phyloP scores from a whole-genome alignment of 495 filamentous ascomycete species.

The Daldinia bambusicola region DNA sequence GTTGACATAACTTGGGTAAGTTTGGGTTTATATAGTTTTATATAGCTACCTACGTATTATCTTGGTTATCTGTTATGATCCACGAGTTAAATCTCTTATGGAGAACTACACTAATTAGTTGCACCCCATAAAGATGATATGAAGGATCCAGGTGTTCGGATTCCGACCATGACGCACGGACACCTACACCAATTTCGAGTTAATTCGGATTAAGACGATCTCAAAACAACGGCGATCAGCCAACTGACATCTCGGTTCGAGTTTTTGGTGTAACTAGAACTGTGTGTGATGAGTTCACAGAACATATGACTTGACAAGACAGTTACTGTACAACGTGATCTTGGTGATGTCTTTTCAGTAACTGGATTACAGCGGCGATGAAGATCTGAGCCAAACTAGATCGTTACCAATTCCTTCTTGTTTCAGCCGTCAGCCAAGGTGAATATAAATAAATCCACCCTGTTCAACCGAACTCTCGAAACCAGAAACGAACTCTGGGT shows the following conservation, averaged over 20 bases:
- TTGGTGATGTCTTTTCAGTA: neutral
- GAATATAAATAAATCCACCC: slow-evolving; percentile 1
- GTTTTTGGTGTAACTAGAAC: slow-evolving; percentile 8
- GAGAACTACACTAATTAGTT: neutral
- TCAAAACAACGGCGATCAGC: slow-evolving; percentile 20
- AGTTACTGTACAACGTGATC: no score
- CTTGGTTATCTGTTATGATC: neutral
- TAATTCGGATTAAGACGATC: slow-evolving; percentile 1
- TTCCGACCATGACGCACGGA: slow-evolving; percentile 1
- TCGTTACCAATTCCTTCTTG: slow-evolving; percentile 20
- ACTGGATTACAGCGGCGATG: neutral
- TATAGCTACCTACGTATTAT: neutral
- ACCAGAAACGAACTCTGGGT: slow-evolving; percentile 33
- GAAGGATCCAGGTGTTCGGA: slow-evolving; percentile 1
- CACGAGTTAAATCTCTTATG: neutral
- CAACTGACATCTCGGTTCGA: slow-evolving; percentile 10
- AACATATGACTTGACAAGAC: slow-evolving; percentile 19
- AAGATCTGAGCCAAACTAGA: slow-evolving; percentile 13
- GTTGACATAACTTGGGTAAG: neutral
- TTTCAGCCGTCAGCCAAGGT: slow-evolving; percentile 13
- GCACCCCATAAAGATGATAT: neutral
- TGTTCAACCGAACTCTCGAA: slow-evolving; percentile 31
- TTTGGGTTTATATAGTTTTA: neutral
- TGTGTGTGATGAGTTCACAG: slow-evolving; percentile 3
- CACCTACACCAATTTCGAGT: neutral